These are phyloP conservation scores for Ailanthus altissimus DNA, from an alignment of 345 rosid species.

Conservation along the genomic window DNA sequence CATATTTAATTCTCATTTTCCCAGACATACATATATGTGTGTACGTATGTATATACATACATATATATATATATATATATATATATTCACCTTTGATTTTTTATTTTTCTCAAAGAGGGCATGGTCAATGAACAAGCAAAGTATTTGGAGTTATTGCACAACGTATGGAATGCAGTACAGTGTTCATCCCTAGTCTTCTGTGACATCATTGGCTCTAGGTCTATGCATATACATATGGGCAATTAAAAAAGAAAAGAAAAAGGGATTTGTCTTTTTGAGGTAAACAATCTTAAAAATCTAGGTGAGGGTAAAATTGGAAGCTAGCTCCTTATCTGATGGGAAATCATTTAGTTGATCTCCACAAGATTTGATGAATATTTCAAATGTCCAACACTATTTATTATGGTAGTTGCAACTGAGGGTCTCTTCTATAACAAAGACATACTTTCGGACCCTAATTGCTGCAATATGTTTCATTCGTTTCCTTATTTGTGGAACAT, in stretches of 20 bases:
- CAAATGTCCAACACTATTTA: background rate
- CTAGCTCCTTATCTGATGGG: background rate
- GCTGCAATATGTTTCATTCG: background rate
- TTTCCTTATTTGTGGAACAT: background rate
- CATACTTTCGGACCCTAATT: background rate
- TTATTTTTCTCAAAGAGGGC: background rate
- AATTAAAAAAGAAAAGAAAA: background rate
- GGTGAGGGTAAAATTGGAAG: background rate
- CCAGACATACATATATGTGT: too few species aligned
- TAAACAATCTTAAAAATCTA: background rate
- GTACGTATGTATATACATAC: too few species aligned
- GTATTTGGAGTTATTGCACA: background rate
- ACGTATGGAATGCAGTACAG: background rate
- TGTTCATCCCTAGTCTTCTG: background rate
- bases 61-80: too few species aligned
- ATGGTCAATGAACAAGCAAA: background rate
- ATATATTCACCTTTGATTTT: too few species aligned
- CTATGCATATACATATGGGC: background rate
- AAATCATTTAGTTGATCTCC: background rate
- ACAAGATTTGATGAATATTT: background rate
- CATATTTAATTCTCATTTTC: background rate
- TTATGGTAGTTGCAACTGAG: conserved; percentile 4
- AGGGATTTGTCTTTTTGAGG: background rate
- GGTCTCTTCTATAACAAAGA: conserved; percentile 9
- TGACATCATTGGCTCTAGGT: background rate